Conservation (phyloP, 2,329 filamentous ascomycete genomes). For the Talaromyces rugulosus region DNA sequence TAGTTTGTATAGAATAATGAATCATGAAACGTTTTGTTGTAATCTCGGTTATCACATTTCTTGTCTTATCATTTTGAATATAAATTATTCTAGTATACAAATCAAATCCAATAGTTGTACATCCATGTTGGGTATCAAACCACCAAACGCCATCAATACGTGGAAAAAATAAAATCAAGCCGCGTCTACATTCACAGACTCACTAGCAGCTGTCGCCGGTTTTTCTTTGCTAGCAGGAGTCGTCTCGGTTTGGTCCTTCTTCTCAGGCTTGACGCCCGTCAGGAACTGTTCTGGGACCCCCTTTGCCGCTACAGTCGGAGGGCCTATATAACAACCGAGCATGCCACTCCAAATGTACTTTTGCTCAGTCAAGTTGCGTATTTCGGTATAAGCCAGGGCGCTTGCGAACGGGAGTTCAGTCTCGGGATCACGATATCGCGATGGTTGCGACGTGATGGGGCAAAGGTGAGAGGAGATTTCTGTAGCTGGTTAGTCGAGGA, state of each 20-base stretch:
- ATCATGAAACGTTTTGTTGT: neutral
- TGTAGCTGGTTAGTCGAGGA: constrained; percentile 17
- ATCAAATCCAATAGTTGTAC: neutral
- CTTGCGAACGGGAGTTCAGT: constrained; percentile 82
- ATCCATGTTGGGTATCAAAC: neutral
- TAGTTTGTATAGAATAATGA: neutral
- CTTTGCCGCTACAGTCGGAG: constrained; percentile 53
- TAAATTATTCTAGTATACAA: neutral
- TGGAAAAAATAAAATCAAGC: neutral
- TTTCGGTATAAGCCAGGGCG: constrained; percentile 69
- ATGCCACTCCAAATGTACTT: constrained; percentile 79
- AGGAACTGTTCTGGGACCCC: constrained; percentile 78
- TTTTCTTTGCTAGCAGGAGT: neutral
- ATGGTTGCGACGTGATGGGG: constrained; percentile 75
- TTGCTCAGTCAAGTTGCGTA: constrained; percentile 67
- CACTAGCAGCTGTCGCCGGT: neutral
- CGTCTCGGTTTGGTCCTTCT: neutral
- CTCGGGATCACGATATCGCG: constrained; percentile 77
- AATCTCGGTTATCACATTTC: neutral
- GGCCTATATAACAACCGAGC: constrained; percentile 78
- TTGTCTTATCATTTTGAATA: too few species aligned
- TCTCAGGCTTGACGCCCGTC: constrained; percentile 22
- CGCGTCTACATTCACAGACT: constrained; percentile 9
- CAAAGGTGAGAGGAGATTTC: constrained; percentile 57
- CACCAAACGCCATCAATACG: neutral